Percentiles rank a stretch among this genome's conserved stretches.
These are phyloP conservation scores for Arachnomyces sp. DNA, from an alignment of 2,329 filamentous ascomycete genomes.

Conservation along the genomic window DNA sequence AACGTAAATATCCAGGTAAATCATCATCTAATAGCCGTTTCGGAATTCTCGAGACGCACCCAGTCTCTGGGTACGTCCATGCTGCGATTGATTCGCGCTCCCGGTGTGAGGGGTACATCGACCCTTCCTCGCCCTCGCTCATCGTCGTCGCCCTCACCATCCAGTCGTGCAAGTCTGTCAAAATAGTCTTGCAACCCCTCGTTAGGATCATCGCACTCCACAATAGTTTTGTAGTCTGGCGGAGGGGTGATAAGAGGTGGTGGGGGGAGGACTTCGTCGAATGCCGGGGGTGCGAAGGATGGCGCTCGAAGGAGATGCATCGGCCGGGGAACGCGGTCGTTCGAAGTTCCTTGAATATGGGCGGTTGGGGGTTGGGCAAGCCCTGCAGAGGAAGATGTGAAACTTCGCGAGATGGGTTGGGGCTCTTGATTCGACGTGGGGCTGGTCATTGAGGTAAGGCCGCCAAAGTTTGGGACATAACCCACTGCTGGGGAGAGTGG, in stretches of 20 bases:
- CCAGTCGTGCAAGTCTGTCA: constrained; percentile 55
- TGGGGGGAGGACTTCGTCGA: constrained; percentile 70
- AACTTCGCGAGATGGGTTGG: constrained; percentile 25
- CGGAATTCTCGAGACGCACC: constrained; percentile 23
- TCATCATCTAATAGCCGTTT: too few relatives aligned
- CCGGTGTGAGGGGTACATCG: constrained; percentile 56
- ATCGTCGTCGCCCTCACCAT: constrained; percentile 57
- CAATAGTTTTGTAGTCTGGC: constrained; percentile 72
- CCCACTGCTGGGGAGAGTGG: constrained; percentile 35
- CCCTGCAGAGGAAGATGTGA: constrained; percentile 31
- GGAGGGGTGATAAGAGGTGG: constrained; percentile 71
- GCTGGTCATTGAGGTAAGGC: constrained; percentile 14
- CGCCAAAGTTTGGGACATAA: constrained; percentile 22
- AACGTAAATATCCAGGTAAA: too few relatives aligned
- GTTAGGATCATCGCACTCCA: constrained; percentile 59
- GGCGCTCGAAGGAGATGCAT: constrained; percentile 78
- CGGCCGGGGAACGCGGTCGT: constrained; percentile 51
- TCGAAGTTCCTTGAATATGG: constrained; percentile 37
- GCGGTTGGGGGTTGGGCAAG: constrained; percentile 42
- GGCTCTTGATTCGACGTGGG: constrained; percentile 14
- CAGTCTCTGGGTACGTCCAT: constrained; percentile 56
- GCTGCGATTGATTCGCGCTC: constrained; percentile 53
- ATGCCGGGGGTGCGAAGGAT: constrained; percentile 80
- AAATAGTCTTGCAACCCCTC: constrained; percentile 70
- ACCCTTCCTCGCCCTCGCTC: constrained; percentile 37